Conservation (phyloP, 2,329 filamentous ascomycete genomes). For the Alternaria novae-zelandiae region DNA sequence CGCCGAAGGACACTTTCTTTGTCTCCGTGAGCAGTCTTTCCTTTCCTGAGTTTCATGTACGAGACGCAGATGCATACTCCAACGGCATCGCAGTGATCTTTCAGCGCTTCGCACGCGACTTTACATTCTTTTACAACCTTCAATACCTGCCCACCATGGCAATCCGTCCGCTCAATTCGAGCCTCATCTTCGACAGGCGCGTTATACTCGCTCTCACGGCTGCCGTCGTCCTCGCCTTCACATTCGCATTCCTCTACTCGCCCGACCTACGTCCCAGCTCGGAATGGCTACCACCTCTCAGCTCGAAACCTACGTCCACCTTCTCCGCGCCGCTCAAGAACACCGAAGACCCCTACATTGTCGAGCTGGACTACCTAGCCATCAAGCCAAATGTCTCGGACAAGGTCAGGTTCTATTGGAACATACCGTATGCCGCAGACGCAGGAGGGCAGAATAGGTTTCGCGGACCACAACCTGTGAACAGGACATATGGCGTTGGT, state of each 20-base stretch:
- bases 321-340: conserved; percentile 36
- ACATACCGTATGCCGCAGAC: conserved; percentile 42
- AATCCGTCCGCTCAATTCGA: conserved; percentile 32
- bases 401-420: conserved; percentile 39
- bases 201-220: conserved; percentile 29
- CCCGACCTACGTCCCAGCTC: conserved; percentile 30
- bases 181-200: conserved; percentile 36
- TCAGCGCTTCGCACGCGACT: not conserved
- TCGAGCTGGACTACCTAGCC: conserved; percentile 41
- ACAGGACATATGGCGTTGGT: conserved; percentile 32
- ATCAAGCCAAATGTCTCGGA: conserved; percentile 39
- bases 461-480: conserved; percentile 39
- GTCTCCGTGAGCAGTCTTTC: not conserved
- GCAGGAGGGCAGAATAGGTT: conserved; percentile 40
- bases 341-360: conserved; percentile 33
- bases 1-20: not conserved
- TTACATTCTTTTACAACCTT: conserved; percentile 8
- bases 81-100: not conserved
- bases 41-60: not conserved
- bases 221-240: conserved; percentile 29
- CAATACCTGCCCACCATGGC: conserved; percentile 17
- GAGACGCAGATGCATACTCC: conserved; percentile 22
- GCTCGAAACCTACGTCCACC: conserved; percentile 23
- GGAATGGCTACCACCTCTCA: conserved; percentile 36
- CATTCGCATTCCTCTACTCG: conserved; percentile 36